phyloP scores from a whole-genome alignment of 139 green algal species.

The Micromonas commoda region DNA sequence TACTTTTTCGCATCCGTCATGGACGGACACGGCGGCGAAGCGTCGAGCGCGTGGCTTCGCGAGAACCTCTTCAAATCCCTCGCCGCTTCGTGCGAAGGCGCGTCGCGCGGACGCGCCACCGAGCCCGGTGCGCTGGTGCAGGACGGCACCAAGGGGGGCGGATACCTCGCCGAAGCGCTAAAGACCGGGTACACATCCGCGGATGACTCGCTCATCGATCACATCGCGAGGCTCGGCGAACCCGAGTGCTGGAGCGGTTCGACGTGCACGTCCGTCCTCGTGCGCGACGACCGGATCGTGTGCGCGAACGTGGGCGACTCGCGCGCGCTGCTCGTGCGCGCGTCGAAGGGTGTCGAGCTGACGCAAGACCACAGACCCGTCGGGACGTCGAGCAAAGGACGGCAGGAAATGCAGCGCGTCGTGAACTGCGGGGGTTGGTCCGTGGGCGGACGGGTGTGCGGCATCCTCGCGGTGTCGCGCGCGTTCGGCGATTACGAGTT shows the following conservation, averaged over 20 bases:
- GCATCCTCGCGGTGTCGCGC: constrained; percentile 28
- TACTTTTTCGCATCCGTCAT: constrained; percentile 21
- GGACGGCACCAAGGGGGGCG: neutral
- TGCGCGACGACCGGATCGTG: constrained; percentile 28
- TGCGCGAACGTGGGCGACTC: constrained; percentile 31
- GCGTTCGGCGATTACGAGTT: constrained; percentile 34
- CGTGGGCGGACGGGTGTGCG: constrained; percentile 39
- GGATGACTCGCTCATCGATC: constrained; percentile 46
- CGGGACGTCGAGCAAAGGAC: constrained; percentile 33
- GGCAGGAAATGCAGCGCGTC: constrained; percentile 45
- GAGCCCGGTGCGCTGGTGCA: neutral
- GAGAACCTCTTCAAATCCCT: constrained; percentile 30
- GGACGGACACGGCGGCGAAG: constrained; percentile 29
- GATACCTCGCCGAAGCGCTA: neutral
- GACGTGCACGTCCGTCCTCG: constrained; percentile 22
- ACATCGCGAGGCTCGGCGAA: constrained; percentile 38
- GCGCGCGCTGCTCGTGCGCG: constrained; percentile 20
- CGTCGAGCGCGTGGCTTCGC: neutral
- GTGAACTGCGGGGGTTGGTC: constrained; percentile 52
- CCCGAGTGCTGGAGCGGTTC: constrained; percentile 28
- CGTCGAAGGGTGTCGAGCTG: constrained; percentile 16
- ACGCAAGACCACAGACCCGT: constrained; percentile 52
- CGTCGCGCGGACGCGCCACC: neutral
- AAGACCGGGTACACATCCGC: constrained; percentile 33
- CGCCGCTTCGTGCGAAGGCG: neutral